These are phyloP conservation scores for Sphenostylis stenocarpa DNA, from an alignment of 306 rosid species.

Conservation along the genomic window DNA sequence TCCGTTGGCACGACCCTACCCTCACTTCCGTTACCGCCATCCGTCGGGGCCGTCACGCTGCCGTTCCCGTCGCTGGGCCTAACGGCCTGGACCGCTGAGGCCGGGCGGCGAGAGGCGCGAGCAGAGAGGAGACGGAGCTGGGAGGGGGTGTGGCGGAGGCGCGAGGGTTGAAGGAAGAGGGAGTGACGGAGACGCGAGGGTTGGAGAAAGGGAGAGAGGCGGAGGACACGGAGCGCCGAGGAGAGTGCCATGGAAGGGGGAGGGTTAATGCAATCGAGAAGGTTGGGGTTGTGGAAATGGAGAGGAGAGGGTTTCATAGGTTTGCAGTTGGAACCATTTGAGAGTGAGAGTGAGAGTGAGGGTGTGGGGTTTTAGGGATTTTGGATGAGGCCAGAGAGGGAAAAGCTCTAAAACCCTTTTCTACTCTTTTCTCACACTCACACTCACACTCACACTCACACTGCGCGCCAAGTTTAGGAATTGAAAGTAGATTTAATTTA, in stretches of 20 bases:
- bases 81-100: conserved; percentile 16
- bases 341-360: not conserved
- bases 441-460: no score
- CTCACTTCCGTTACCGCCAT: not conserved
- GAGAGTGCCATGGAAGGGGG: conserved; percentile 57
- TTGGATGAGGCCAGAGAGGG: not conserved
- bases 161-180: conserved; percentile 30
- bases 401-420: not conserved
- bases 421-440: not conserved
- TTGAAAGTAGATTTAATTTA: no score
- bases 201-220: conserved; percentile 39
- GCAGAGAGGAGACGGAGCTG: conserved; percentile 64
- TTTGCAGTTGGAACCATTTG: not conserved
- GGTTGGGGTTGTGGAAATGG: conserved; percentile 11
- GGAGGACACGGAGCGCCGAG: conserved; percentile 63
- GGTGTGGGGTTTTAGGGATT: conserved; percentile 27
- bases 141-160: conserved; percentile 37
- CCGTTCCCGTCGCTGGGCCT: conserved; percentile 63
- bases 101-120: conserved; percentile 19
- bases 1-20: conserved; percentile 57
- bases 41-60: conserved; percentile 37
- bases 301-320: not conserved
- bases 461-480: not conserved
- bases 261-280: not conserved
- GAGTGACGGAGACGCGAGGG: conserved; percentile 39